A percentile compares a stretch with the other conserved stretches of the same genome.
These are phyloP conservation scores for Biscutella laevigata DNA, from an alignment of 441 rosid species.

Conservation along the genomic window DNA sequence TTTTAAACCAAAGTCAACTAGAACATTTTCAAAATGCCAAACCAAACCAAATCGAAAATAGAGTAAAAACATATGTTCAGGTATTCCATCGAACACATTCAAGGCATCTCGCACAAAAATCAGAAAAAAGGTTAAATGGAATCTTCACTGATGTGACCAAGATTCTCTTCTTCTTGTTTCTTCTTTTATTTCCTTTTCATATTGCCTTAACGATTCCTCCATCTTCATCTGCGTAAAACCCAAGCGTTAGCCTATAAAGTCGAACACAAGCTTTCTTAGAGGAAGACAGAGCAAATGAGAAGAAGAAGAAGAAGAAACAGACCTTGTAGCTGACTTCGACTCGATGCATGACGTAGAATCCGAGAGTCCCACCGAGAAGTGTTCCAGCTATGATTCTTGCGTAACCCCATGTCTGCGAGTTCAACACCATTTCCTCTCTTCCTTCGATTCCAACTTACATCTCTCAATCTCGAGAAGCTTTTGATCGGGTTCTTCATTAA, in stretches of 20 bases:
- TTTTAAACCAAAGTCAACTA: background rate
- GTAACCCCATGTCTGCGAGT: constrained; percentile 58
- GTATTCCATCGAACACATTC: constrained; percentile 28
- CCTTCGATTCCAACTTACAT: background rate
- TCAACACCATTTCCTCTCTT: constrained; percentile 34
- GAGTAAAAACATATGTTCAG: background rate
- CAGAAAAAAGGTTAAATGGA: constrained; percentile 29
- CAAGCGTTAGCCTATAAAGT: constrained; percentile 3
- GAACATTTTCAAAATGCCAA: background rate
- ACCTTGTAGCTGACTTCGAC: constrained; percentile 74
- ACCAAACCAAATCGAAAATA: constrained; percentile 5
- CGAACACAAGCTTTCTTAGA: constrained; percentile 14
- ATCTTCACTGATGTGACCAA: constrained; percentile 45
- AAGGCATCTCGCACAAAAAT: background rate
- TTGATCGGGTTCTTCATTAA: background rate
- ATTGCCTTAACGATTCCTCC: constrained; percentile 69
- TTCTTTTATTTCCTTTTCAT: constrained; percentile 57
- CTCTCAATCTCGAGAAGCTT: background rate
- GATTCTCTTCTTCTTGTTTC: constrained; percentile 24
- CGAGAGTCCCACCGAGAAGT: constrained; percentile 65
- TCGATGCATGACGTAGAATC: constrained; percentile 92
- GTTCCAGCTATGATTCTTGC: constrained; percentile 76
- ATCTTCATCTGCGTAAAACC: constrained; percentile 51
- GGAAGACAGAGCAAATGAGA: background rate
- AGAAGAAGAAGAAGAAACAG: background rate